These are phyloP conservation scores for Pseudogymnoascus verrucosus DNA, from an alignment of 2,329 filamentous ascomycete species.

Conservation along the genomic window DNA sequence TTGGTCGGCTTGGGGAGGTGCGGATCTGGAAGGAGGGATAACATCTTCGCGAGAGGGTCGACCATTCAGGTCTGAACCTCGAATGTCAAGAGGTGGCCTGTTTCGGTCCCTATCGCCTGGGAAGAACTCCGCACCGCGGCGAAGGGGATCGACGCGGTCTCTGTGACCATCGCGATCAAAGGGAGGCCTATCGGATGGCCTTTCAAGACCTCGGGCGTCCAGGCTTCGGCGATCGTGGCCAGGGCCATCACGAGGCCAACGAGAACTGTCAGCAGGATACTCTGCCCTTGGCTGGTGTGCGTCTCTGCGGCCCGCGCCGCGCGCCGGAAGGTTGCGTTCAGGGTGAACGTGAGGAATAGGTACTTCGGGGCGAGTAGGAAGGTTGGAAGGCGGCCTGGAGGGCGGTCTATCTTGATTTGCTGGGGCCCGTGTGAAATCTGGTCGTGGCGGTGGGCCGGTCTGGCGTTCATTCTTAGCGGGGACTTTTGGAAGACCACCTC, in stretches of 20 bases:
- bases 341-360: conserved; percentile 20
- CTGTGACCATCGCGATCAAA: conserved; percentile 22
- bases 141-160: conserved; percentile 2
- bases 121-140: background rate
- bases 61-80: conserved; percentile 20
- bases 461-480: background rate
- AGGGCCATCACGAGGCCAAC: conserved; percentile 22
- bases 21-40: conserved; percentile 24
- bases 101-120: conserved; percentile 16
- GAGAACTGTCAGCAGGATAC: background rate
- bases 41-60: conserved; percentile 24
- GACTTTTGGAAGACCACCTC: background rate
- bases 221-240: conserved; percentile 22
- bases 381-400: conserved; percentile 13
- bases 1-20: conserved; percentile 19
- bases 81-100: conserved; percentile 15
- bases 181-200: conserved; percentile 19
- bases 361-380: conserved; percentile 27
- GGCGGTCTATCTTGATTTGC: background rate
- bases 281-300: conserved; percentile 16
- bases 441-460: background rate
- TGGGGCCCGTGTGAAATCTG: background rate
- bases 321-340: conserved; percentile 24
- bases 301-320: conserved; percentile 25
- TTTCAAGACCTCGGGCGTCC: conserved; percentile 23